A percentile compares a stretch with the other conserved stretches of the same genome.
Evolutionary conservation across 192 early-diverging fungal genomes (phyloP).

Genomic region (Coemansia guatemalensis): DNA sequence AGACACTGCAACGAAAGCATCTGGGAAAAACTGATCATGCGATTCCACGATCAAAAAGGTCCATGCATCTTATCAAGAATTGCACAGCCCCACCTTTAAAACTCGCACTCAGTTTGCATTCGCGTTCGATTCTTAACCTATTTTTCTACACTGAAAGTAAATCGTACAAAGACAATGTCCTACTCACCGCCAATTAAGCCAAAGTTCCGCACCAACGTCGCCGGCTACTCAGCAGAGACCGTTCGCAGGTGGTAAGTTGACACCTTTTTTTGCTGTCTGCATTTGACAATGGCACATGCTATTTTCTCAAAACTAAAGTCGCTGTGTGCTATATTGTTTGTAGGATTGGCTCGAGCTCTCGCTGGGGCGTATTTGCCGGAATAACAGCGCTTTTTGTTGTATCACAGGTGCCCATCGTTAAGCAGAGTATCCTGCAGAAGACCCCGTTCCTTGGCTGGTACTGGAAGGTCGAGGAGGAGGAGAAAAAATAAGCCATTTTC

Average conservation of each 20-base stretch:
- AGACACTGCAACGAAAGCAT: too few species aligned
- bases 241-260: constrained; percentile 44
- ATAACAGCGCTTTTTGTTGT: constrained; percentile 38
- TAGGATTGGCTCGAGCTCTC: constrained; percentile 43
- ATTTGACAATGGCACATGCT: not conserved
- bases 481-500: constrained; percentile 12
- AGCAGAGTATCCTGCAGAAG: constrained; percentile 42
- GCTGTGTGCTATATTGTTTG: not conserved
- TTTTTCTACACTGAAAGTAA: constrained; percentile 3
- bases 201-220: constrained; percentile 42
- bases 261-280: not conserved
- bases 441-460: constrained; percentile 50
- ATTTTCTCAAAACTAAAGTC: too few species aligned
- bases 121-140: constrained; percentile 3
- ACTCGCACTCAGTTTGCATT: constrained; percentile 1
- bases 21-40: too few species aligned
- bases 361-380: constrained; percentile 49
- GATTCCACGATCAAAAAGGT: too few species aligned
- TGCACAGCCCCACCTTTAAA: not conserved
- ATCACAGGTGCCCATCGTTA: constrained; percentile 48
- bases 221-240: constrained; percentile 46
- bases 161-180: constrained; percentile 15
- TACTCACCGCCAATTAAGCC: constrained; percentile 38
- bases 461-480: constrained; percentile 55
- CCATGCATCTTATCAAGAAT: too few species aligned